A percentile compares a stretch with the other conserved stretches of the same genome.
Conservation (phyloP, 257 asterid species). For the Nicotiana knightiana region DNA sequence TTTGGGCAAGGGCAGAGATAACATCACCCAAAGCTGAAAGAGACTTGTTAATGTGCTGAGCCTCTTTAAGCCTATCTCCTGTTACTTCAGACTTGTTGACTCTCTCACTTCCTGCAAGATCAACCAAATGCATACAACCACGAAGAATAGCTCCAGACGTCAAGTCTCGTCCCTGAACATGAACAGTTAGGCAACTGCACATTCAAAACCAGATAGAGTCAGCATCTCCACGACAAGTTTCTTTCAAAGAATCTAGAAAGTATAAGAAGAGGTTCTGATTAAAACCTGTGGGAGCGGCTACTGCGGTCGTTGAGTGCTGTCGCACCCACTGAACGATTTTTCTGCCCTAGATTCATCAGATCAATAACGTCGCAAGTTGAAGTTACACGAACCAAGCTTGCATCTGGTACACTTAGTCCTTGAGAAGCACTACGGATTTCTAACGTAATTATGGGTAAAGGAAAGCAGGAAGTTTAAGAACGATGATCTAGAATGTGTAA, state of each 20-base stretch:
- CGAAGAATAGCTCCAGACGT: conserved; percentile 67
- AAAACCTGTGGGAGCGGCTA: conserved; percentile 89
- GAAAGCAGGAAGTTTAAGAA: conserved; percentile 18
- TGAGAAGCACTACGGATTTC: conserved; percentile 93
- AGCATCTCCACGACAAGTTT: conserved; percentile 7
- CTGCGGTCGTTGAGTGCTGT: conserved; percentile 87
- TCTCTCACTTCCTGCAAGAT: conserved; percentile 98
- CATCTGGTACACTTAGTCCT: conserved; percentile 92
- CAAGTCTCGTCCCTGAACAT: conserved; percentile 86
- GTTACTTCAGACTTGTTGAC: conserved; percentile 98
- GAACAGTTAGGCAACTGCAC: conserved; percentile 91
- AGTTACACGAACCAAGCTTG: conserved; percentile 54
- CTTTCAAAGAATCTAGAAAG: not conserved
- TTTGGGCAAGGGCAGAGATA: conserved; percentile 87
- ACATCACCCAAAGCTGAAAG: conserved; percentile 99
- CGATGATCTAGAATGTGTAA: not conserved
- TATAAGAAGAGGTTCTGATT: not conserved
- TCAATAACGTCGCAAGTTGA: conserved; percentile 90
- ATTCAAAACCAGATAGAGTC: not conserved
- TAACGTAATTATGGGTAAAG: conserved; percentile 58
- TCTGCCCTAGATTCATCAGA: conserved; percentile 75
- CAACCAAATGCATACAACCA: conserved; percentile 99
- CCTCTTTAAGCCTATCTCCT: conserved; percentile 94
- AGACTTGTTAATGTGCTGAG: conserved; percentile 88
- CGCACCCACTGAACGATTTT: conserved; percentile 86